These are phyloP conservation scores for Cornus kousa DNA, from an alignment of 148 eudicot genomes.

Conservation along the genomic window DNA sequence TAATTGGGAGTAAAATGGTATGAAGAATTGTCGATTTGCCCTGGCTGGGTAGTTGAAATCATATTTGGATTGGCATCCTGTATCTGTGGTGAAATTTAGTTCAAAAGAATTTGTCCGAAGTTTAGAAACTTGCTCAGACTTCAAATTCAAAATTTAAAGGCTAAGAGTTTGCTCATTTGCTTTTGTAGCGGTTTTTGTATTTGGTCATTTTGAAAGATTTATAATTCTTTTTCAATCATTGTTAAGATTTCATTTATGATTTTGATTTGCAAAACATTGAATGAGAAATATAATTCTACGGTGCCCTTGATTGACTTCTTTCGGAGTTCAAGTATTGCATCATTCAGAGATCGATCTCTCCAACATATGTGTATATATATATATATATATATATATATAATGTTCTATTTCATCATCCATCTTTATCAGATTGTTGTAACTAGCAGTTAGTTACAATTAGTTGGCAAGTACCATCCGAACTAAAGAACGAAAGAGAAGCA, in stretches of 20 bases:
- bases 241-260: neutral
- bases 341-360: neutral
- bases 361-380: neutral
- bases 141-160: neutral
- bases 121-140: neutral
- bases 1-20: neutral
- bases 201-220: too few species aligned
- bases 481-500: neutral
- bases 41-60: neutral
- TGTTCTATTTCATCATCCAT: neutral
- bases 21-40: neutral
- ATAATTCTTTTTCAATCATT: neutral
- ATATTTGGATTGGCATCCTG: neutral
- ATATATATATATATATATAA: neutral
- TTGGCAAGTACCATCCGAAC: neutral
- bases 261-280: neutral
- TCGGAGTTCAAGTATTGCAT: neutral
- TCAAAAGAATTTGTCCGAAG: neutral
- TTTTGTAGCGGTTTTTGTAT: neutral
- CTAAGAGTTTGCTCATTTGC: neutral
- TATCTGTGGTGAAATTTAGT: neutral
- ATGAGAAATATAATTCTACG: neutral
- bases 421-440: neutral
- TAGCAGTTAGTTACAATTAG: neutral
- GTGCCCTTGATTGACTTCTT: neutral